Percentiles rank a stretch among this genome's conserved stretches.
Conservation (phyloP, 1,284 basidiomycete species). For the Irpex rosettiformis region DNA sequence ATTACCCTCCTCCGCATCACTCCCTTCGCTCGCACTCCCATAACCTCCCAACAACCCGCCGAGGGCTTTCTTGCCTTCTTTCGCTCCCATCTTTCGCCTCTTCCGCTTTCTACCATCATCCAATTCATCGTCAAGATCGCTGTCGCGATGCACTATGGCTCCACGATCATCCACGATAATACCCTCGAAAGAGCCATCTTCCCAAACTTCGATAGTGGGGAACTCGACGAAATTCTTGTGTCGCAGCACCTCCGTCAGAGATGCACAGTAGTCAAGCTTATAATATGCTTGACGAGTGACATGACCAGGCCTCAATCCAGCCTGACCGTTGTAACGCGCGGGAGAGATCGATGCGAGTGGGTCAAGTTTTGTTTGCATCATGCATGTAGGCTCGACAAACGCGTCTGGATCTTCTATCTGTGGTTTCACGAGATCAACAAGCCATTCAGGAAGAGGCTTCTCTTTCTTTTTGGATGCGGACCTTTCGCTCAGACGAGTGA, state of each 20-base stretch:
- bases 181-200: conserved; percentile 54
- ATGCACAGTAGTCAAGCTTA: conserved; percentile 47
- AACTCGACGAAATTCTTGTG: conserved; percentile 76
- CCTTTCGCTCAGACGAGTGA: conserved; percentile 40
- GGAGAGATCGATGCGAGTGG: conserved; percentile 27
- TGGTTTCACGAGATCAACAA: conserved; percentile 46
- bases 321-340: conserved; percentile 19
- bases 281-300: conserved; percentile 43
- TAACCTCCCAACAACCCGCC: conserved; percentile 60
- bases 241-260: conserved; percentile 48
- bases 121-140: conserved; percentile 20
- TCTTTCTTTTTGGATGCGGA: conserved; percentile 38
- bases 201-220: conserved; percentile 74
- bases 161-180: conserved; percentile 52
- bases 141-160: conserved; percentile 27
- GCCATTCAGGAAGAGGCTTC: conserved; percentile 49
- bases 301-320: conserved; percentile 20
- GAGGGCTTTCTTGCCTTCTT: conserved; percentile 52
- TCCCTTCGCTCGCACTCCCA: conserved; percentile 54
- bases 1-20: conserved; percentile 32
- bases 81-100: conserved; percentile 47
- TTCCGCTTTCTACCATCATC: conserved; percentile 42
- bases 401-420: conserved; percentile 51
- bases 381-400: conserved; percentile 54
- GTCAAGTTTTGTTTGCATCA: conserved; percentile 47